A percentile compares a stretch with the other conserved stretches of the same genome.
These are phyloP conservation scores for Phyllosticta citriasiana DNA, from an alignment of 2,329 filamentous ascomycete species.

Conservation along the genomic window DNA sequence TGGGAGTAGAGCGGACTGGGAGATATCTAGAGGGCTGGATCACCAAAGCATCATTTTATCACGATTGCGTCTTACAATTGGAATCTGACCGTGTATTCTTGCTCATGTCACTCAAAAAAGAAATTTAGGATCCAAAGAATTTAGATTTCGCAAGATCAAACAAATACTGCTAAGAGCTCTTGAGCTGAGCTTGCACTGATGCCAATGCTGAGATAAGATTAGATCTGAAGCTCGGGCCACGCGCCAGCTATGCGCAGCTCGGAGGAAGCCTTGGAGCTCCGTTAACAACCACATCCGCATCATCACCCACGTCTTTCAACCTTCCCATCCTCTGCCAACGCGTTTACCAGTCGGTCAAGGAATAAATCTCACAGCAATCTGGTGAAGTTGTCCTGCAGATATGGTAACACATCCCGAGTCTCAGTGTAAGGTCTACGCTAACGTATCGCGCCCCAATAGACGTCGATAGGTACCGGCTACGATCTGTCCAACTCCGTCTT, in stretches of 20 bases:
- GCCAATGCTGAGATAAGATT: slow-evolving; percentile 5
- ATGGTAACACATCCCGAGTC: not conserved
- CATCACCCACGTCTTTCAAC: slow-evolving; percentile 1
- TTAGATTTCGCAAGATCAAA: too few relatives aligned
- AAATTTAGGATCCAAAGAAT: too few relatives aligned
- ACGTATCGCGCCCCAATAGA: slow-evolving; percentile 45
- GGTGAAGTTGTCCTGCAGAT: not conserved
- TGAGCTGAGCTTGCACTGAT: not conserved
- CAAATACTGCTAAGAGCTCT: too few relatives aligned
- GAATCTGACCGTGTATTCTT: not conserved
- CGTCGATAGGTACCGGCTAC: slow-evolving; percentile 98
- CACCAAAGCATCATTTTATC: not conserved
- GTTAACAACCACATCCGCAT: slow-evolving; percentile 8
- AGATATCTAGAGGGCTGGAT: not conserved
- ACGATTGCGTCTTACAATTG: not conserved
- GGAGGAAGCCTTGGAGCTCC: slow-evolving; percentile 9
- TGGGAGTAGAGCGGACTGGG: not conserved
- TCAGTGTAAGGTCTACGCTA: not conserved
- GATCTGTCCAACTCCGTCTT: slow-evolving; percentile 99
- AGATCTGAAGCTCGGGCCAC: not conserved
- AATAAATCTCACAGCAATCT: not conserved
- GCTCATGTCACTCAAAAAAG: too few relatives aligned
- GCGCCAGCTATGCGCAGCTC: slow-evolving; percentile 6
- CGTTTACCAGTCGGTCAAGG: not conserved
- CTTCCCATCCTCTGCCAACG: slow-evolving; percentile 1